These are phyloP conservation scores for Solanum hybrid DNA, from an alignment of 305 asterid species.

Conservation along the genomic window DNA sequence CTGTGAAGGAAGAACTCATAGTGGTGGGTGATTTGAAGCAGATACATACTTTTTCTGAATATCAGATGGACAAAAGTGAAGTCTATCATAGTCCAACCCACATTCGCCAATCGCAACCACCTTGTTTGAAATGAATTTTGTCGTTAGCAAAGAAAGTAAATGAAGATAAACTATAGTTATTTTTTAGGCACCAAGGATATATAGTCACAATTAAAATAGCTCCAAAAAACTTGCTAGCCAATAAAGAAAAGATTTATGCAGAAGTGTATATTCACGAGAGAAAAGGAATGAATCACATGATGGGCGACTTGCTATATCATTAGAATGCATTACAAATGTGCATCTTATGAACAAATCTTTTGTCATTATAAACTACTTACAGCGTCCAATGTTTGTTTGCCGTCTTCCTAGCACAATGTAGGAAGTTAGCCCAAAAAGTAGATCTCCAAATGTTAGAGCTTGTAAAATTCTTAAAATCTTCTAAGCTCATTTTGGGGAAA, in stretches of 20 bases:
- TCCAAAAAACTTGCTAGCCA: background rate
- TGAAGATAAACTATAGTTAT: background rate
- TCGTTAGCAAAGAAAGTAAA: constrained; percentile 7
- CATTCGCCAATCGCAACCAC: constrained; percentile 99
- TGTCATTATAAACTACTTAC: background rate
- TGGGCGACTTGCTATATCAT: background rate
- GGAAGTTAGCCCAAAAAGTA: background rate
- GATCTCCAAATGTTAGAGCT: background rate
- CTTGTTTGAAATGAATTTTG: constrained; percentile 41
- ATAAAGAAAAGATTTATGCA: background rate
- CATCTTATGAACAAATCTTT: background rate
- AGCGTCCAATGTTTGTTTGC: background rate
- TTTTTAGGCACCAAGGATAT: background rate
- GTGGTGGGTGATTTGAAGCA: constrained; percentile 5
- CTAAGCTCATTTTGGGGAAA: background rate
- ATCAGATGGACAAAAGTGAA: constrained; percentile 75
- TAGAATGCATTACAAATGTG: background rate
- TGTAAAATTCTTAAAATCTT: background rate
- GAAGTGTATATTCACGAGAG: background rate
- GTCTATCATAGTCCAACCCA: constrained; percentile 94
- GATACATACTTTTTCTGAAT: constrained; percentile 74
- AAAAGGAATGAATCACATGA: background rate
- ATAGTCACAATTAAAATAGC: background rate
- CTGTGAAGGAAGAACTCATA: background rate
- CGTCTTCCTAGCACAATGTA: background rate